Percentiles rank a stretch among this genome's conserved stretches.
These are phyloP conservation scores for Taphrina wiesneri DNA, from an alignment of 1,139 yeast genomes.

Conservation along the genomic window DNA sequence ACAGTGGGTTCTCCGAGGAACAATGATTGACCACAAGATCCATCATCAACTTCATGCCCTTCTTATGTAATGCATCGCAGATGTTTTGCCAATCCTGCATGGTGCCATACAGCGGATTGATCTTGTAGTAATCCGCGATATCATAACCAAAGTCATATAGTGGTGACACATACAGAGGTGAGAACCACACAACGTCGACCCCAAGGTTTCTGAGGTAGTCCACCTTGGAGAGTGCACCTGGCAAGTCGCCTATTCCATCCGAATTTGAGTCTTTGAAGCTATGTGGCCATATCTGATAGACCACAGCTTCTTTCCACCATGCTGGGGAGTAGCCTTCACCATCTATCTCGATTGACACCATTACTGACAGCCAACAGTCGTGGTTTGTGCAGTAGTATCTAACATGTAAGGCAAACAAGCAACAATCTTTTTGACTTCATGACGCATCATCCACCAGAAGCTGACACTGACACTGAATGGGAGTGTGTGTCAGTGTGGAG, in stretches of 20 bases:
- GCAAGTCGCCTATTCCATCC: constrained; percentile 61
- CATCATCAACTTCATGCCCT: constrained; percentile 57
- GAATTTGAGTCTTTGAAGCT: constrained; percentile 57
- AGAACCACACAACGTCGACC: constrained; percentile 58
- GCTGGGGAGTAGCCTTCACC: constrained; percentile 30
- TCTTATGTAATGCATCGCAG: constrained; percentile 53
- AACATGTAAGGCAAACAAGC: too few species aligned
- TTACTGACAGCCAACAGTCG: too few species aligned
- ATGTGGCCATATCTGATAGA: constrained; percentile 63
- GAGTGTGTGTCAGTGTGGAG: too few species aligned
- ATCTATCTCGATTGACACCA: background rate
- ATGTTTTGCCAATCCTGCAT: constrained; percentile 55
- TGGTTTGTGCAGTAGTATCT: background rate
- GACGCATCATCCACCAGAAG: background rate
- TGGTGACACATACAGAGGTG: constrained; percentile 62
- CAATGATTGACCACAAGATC: constrained; percentile 65
- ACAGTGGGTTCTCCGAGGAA: constrained; percentile 60
- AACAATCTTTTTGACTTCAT: too few species aligned
- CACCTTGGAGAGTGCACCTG: constrained; percentile 56
- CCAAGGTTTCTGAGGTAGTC: constrained; percentile 58
- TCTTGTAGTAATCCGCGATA: constrained; percentile 56
- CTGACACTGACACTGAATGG: too few species aligned
- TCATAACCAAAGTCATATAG: constrained; percentile 68
- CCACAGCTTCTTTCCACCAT: constrained; percentile 61
- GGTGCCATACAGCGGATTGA: constrained; percentile 58